Base-by-base conservation (phyloP, 2,329 filamentous ascomycete species). In the Cercospora sp. region DNA sequence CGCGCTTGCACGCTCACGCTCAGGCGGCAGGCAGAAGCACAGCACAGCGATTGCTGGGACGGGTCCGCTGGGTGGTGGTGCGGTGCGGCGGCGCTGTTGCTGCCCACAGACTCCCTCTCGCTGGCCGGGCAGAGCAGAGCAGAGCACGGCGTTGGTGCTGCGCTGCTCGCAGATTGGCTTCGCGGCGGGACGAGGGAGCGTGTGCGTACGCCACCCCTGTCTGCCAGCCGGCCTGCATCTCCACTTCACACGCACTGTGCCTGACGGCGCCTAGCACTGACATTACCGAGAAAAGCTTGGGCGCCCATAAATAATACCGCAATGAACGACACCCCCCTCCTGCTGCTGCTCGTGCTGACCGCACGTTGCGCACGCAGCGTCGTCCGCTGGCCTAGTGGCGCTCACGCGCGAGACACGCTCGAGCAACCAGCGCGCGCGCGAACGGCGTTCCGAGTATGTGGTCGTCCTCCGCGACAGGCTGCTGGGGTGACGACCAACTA, bases 221-320 rank as follows among this genome's bases (percentile, higher is more conserved):
- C 61, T 49, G 30, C 32, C 21, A 28, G 21, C 32, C 37, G 37
- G 37, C 16, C 37, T 51, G 45, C 59, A 26, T 45, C 59, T 61
- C 59, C 59, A 61, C 59, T 61, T 45, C 45, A 24, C 43, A n/a
- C 21, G 59, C 24, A 24, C 59, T 61, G 59, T 61, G 37, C 59
- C 59, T 61, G 59, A 43, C 59, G 59, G 21, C 37, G 24, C 28
- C 60, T 51, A 51, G 45, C 45, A 51, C 45, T 51, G 45, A 51
- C 18, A 24, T 51, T 51, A 51, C 18, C 21, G 37, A 26, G 40
- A 51, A 28, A 45, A 62, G 60, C 60, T 49, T 62, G 37, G 60
- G 16, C 45, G 45, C 45, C 45, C 45, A 51, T 51, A 51, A 51
- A 51, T 26, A 51, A 24, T 51, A 24, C 45, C 43, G 43, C 43